These are phyloP conservation scores for Verticillium albo-atrum DNA, from an alignment of 2,329 filamentous ascomycete species.

Conservation along the genomic window DNA sequence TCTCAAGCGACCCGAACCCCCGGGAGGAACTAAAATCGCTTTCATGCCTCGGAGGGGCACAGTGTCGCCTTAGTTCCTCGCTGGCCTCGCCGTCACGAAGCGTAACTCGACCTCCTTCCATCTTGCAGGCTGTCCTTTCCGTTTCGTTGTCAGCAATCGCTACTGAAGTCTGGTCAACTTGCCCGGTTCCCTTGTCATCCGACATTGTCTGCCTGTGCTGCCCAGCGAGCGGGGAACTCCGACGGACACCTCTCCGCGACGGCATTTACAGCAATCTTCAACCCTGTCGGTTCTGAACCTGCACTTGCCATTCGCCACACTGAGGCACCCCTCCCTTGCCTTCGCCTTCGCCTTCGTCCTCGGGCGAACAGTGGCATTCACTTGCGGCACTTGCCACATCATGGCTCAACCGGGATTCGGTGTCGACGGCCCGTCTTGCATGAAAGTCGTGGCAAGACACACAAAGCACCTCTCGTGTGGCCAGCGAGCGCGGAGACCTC, in stretches of 20 bases:
- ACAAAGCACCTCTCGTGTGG: not conserved
- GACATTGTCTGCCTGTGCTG: not conserved
- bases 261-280: not conserved
- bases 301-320: not conserved
- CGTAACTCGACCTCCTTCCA: not conserved
- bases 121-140: not conserved
- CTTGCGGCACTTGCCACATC: not conserved
- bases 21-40: conserved; percentile 13
- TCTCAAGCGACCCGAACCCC: conserved; percentile 14
- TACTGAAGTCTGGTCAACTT: not conserved
- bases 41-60: conserved; percentile 12
- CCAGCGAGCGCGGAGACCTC: not conserved
- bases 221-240: not conserved
- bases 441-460: not conserved
- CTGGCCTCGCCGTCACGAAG: not conserved
- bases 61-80: conserved; percentile 10
- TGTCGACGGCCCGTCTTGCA: not conserved
- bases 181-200: not conserved
- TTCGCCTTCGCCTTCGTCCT: not conserved
- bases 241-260: not conserved
- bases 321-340: too few relatives aligned
- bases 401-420: not conserved
- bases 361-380: not conserved
- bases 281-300: too few relatives aligned
- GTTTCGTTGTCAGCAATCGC: not conserved